Base-by-base conservation (phyloP, 1,284 basidiomycete species). In the Irpex lacteus region DNA sequence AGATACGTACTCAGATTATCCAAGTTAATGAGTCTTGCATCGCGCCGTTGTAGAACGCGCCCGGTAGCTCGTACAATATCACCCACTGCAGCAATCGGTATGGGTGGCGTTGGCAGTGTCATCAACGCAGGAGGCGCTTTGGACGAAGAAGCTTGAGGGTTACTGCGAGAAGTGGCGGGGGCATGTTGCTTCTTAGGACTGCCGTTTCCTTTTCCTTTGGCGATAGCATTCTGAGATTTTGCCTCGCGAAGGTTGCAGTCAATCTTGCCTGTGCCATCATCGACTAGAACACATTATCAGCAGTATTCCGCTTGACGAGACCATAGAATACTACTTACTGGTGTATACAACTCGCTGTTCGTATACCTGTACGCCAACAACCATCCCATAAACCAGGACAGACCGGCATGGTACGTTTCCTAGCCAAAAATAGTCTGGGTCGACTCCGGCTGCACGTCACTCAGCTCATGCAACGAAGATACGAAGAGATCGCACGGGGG, bases 221-320 rank as follows among this genome's bases (percentile, higher is more conserved):
- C 13, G 13, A 13, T 15, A 11, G 40, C n/a, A 47, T 34, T 34
- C 32, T 34, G 32, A 34, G 9, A 19, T n/a, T 61, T 44, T 52
- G 32, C 19, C 47, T 44, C 57, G 9, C 38, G 60, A 21, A 53
- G 37, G n/a, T 79, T 70, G 67, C 90, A 92, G 55, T 92, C 89
- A 36, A 92, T 80, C 2, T 89, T 85, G 21, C 77, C 83, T 0
- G 89, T 88, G 5, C 89, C 88, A 70, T 92, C 91, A 70, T 92
- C 91, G 63, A 92, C 89, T 89, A 65, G 55, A 67, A 54, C 66
- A 64, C 56, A 55, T 8, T 52, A 50, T 40, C 36, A 56, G 11
- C 37, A 63, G 5, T 47, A 63, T 56, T 50, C 11, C 32, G 32
- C 32, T 34, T 34, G 32, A 34, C 44, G 55, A 49, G 62, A n/a